Conservation (phyloP, 768 basidiomycete genomes). For the Austroboletus festivus region DNA sequence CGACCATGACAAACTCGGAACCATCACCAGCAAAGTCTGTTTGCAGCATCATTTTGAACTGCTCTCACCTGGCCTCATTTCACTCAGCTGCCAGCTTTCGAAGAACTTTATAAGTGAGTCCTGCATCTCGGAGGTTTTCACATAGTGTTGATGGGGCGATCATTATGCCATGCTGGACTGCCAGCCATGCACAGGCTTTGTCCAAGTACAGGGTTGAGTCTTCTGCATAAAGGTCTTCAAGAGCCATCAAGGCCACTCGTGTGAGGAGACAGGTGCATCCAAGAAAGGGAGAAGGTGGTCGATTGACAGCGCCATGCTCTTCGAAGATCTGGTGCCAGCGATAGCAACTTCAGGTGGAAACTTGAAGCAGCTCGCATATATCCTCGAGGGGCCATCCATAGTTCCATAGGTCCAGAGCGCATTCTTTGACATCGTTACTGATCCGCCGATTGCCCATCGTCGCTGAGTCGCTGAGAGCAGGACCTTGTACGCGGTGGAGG, state of each 20-base stretch:
- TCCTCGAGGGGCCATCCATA: background rate
- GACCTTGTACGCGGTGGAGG: too few species aligned
- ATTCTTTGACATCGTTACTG: background rate
- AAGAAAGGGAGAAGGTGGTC: slow-evolving; percentile 17
- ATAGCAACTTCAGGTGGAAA: too few species aligned
- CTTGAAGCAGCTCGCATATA: too few species aligned
- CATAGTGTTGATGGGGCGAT: slow-evolving; percentile 19
- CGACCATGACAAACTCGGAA: slow-evolving; percentile 4
- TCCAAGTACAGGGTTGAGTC: background rate
- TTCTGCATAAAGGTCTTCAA: slow-evolving; percentile 17
- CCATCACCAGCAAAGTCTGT: background rate
- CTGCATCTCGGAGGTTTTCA: slow-evolving; percentile 10
- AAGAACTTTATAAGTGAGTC: slow-evolving; percentile 1
- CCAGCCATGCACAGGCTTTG: slow-evolving; percentile 2
- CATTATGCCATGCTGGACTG: slow-evolving; percentile 20
- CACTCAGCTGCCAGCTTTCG: slow-evolving; percentile 2
- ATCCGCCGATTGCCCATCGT: background rate
- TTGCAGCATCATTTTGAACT: slow-evolving; percentile 4
- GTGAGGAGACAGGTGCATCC: slow-evolving; percentile 19
- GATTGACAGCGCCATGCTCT: slow-evolving; percentile 12
- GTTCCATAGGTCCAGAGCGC: background rate
- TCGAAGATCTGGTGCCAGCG: slow-evolving; percentile 25
- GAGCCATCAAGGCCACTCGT: slow-evolving; percentile 14
- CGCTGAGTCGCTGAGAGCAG: too few species aligned
- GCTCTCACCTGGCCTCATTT: background rate